Base-by-base conservation (phyloP, 768 basidiomycete genomes). In the Hygrophoropsis aurantiaca region DNA sequence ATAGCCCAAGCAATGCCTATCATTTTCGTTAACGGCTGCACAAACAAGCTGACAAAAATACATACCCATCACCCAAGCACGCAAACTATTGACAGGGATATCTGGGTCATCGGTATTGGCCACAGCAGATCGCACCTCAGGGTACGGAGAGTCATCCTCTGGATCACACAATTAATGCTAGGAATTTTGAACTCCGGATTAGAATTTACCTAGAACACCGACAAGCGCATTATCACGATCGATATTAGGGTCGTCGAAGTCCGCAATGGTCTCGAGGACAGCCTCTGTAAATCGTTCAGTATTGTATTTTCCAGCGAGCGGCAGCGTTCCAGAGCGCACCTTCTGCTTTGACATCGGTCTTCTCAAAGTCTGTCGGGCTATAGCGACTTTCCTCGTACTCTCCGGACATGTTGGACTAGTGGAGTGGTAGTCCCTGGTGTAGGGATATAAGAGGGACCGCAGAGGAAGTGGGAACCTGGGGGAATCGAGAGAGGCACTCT, bases 81-180 rank as follows among this genome's bases (percentile, higher is more conserved):
- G 79, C 19, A 90, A 32, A 27, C 78, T 78, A 25, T 74, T 74
- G 4, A 70, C 74, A 1, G 84, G 84, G 69, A 87, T 85, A 27
- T 65, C 64, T 4, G 76, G 76, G 59, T 88, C 86, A 56, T 89
- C 86, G 25, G 78, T 81, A 62, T 85, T 87, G 16, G 83, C 79
- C 8, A 88, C 86, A 6, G 87, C 85, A 7, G 84, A 81, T 37
- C 87, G 80, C 11, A 89, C 87, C 61, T 92, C 90, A 5, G 86
- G 87, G 59, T 92, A 92, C 4, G 90, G 90, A 3, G 87, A 90
- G 61, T 91, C 90, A 53, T 90, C 85, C 59, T 78, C 77, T 72
- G 54, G 7, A 18, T 13, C 44, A 7, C 23, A 16, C 35, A 4
- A 57, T 65, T 72, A 3, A 55, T 9, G 2, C 24, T 25, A 16